Evolutionary conservation across 805 yeast genomes (phyloP).

Genomic region (Metschnikowia vanudenii): DNA sequence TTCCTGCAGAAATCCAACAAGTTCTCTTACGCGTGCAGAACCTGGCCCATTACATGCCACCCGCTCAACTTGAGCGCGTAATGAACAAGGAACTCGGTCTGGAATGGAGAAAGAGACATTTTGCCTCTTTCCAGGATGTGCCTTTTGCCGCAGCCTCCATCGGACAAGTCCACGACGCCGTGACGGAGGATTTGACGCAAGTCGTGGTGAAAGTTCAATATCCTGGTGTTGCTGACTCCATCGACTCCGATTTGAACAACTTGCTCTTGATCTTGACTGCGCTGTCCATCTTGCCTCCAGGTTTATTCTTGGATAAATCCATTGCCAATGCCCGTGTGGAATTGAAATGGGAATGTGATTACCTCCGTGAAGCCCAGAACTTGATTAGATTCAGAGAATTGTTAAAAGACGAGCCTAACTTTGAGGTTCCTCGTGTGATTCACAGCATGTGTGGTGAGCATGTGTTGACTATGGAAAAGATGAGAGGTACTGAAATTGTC

Average conservation of each 20-base stretch:
- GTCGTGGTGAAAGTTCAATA: constrained; percentile 96
- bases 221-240: constrained; percentile 92
- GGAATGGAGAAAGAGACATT: constrained; percentile 69
- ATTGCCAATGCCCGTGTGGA: constrained; percentile 91
- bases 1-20: constrained; percentile 82
- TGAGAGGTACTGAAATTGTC: constrained; percentile 80
- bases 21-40: constrained; percentile 84
- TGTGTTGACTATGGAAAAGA: constrained; percentile 84
- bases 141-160: constrained; percentile 98
- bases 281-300: constrained; percentile 82
- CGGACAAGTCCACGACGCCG: constrained; percentile 93
- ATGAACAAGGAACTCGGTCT: constrained; percentile 72
- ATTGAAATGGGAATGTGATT: constrained; percentile 97
- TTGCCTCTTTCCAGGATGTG: constrained; percentile 72
- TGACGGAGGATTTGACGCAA: constrained; percentile 58
- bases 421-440: constrained; percentile 78
- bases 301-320: constrained; percentile 86
- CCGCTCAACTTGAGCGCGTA: constrained; percentile 76
- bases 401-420: constrained; percentile 52
- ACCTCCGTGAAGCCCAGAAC: constrained; percentile 81
- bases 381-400: constrained; percentile 66
- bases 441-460: constrained; percentile 76
- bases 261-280: constrained; percentile 80
- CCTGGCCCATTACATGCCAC: constrained; percentile 96
- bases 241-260: constrained; percentile 91